These are phyloP conservation scores for Neurospora terricola DNA, from an alignment of 495 filamentous ascomycete genomes.

Conservation along the genomic window DNA sequence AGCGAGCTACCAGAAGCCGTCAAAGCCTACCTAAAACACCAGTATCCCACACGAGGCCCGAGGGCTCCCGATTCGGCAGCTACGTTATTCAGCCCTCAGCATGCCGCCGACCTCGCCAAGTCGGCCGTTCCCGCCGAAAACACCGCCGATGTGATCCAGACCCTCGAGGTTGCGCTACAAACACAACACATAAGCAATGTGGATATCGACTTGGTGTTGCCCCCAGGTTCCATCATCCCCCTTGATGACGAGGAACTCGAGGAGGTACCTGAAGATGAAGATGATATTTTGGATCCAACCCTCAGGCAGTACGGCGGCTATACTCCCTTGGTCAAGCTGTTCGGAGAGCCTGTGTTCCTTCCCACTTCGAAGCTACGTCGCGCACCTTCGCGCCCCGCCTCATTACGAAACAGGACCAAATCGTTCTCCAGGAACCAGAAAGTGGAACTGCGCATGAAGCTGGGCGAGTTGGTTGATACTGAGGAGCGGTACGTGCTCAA, in stretches of 20 bases:
- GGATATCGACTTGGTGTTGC: slow-evolving; percentile 81
- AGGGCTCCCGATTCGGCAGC: slow-evolving; percentile 49
- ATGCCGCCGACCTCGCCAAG: slow-evolving; percentile 82
- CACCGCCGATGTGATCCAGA: slow-evolving; percentile 55
- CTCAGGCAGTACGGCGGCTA: slow-evolving; percentile 64
- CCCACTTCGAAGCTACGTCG: slow-evolving; percentile 81
- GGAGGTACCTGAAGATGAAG: slow-evolving; percentile 45
- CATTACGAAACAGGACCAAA: slow-evolving; percentile 54
- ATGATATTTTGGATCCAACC: slow-evolving; percentile 48
- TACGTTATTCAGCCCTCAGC: slow-evolving; percentile 75
- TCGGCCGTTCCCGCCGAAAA: slow-evolving; percentile 72
- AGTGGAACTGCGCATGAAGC: slow-evolving; percentile 70
- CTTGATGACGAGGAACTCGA: slow-evolving; percentile 41
- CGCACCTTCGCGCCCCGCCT: slow-evolving; percentile 76
- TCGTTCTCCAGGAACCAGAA: slow-evolving; percentile 73
- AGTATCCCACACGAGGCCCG: slow-evolving; percentile 35
- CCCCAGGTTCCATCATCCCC: slow-evolving; percentile 58
- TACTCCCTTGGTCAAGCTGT: slow-evolving; percentile 57
- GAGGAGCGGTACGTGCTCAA: slow-evolving; percentile 90
- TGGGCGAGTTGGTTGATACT: slow-evolving; percentile 87
- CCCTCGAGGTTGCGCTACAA: slow-evolving; percentile 60
- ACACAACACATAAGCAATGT: slow-evolving; percentile 72
- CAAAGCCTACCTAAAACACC: slow-evolving; percentile 49
- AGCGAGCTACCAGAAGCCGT: slow-evolving; percentile 68
- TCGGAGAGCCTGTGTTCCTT: slow-evolving; percentile 76